Conservation (phyloP, 495 filamentous ascomycete species). For the Xylaria telfairii region DNA sequence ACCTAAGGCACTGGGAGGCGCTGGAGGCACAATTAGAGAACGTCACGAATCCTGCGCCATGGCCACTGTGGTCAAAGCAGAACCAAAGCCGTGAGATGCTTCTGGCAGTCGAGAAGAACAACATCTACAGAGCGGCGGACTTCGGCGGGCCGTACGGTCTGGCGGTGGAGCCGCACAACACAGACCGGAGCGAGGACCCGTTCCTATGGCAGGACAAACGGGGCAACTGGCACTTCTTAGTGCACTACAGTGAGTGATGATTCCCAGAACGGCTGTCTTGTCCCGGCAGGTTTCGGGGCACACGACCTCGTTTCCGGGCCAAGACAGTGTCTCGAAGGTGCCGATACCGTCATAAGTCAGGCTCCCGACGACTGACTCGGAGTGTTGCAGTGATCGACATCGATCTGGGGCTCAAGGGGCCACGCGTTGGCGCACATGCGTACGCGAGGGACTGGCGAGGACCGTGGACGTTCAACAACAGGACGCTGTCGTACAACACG, state of each 20-base stretch:
- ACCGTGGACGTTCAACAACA: constrained; percentile 46
- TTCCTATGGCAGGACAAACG: constrained; percentile 51
- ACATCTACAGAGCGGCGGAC: constrained; percentile 25
- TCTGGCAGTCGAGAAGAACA: constrained; percentile 32
- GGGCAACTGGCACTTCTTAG: constrained; percentile 48
- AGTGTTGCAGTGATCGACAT: constrained; percentile 36
- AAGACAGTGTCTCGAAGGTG: not conserved
- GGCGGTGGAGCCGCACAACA: constrained; percentile 31
- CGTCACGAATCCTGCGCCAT: constrained; percentile 42
- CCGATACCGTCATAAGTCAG: not conserved
- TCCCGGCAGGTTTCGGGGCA: not conserved
- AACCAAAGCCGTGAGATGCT: constrained; percentile 24
- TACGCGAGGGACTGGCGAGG: constrained; percentile 45
- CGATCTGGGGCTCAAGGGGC: constrained; percentile 43
- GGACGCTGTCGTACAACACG: constrained; percentile 44
- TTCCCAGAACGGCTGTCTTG: not conserved
- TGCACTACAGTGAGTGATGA: constrained; percentile 32
- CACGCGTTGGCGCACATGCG: constrained; percentile 46
- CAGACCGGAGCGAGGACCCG: constrained; percentile 44
- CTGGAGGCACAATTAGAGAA: constrained; percentile 25
- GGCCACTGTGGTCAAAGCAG: constrained; percentile 34
- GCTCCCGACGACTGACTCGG: not conserved
- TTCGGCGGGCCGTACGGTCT: constrained; percentile 28
- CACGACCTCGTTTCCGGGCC: not conserved
- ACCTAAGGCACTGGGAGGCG: constrained; percentile 25